Evolutionary conservation across 164 flowering plant species (phyloP), one percentile per base, ranked within the genome.

Genomic region (Stephania yunnanensis): DNA sequence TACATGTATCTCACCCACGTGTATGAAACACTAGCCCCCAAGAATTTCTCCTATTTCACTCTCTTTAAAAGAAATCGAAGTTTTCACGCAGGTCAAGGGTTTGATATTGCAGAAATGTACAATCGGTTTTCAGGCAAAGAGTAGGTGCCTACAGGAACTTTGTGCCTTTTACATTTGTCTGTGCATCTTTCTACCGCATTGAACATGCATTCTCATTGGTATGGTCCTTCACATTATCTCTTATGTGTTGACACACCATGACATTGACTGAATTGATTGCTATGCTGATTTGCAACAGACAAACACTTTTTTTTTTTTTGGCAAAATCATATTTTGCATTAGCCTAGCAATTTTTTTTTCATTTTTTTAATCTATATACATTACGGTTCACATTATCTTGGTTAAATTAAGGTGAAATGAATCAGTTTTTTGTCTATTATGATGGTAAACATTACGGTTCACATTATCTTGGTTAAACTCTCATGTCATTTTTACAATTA

Each of bases 121-220:
- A 88, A 87, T 73, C 69, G 68, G 31, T 74, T 36, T 94, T 94
- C 85, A 97, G 96, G 50, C 98, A 94, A 77, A 83, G 98, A 83
- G 98, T 94, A 80, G 82, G 92, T 77, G 45, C 11, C 31, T 61
- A 7, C 22, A 10, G 36, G n/a, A 58, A 15, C 45, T 67, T 68
- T 46, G 55, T 65, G 10, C 65, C 31, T 19, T 68, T 7, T 25
- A 25, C 29, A 7, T 71, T 71, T 36, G 42, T 9, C 36, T 7
- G 69, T 13, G n/a, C n/a, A 58, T 13, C 7, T 58, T 58, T 4
- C 7, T 1, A 58, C 65, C n/a, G n/a, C n/a, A 58, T 58, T 58
- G n/a, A 55, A 11, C 17, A 9, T 55, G 63, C 63, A 55, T 15
- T 55, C 63, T 55, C 17, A 55, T 55, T 55, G 63, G 17, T 55